Percentiles rank a stretch among this genome's conserved stretches.
Conservation (phyloP, 352 stramenopile genomes). For the Pythium angustatum region DNA sequence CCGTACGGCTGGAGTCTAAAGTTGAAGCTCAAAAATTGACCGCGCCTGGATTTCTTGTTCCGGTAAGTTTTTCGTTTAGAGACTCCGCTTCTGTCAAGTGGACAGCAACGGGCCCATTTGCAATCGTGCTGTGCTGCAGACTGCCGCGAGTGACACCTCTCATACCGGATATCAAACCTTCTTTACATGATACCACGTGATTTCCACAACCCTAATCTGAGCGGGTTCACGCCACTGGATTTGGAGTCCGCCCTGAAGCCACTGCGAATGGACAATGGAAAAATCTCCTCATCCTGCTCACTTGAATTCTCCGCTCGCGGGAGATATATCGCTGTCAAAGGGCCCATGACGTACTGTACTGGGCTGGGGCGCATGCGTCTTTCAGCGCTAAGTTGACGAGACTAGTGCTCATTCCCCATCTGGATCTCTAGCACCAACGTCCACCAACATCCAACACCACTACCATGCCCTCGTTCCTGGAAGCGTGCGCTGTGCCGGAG, state of each 20-base stretch:
- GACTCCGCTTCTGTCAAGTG: neutral
- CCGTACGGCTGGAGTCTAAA: neutral
- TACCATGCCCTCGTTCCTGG: slow-evolving; percentile 9
- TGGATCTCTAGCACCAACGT: neutral
- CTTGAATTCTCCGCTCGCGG: neutral
- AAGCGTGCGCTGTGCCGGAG: neutral
- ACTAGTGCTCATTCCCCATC: slow-evolving; percentile 1
- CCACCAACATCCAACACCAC: neutral
- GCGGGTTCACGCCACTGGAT: slow-evolving; percentile 7
- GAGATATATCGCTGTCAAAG: slow-evolving; percentile 2
- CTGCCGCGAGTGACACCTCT: no score
- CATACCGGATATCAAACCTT: no score
- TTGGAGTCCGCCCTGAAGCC: slow-evolving; percentile 1
- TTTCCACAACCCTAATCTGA: slow-evolving; percentile 2
- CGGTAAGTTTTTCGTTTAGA: neutral
- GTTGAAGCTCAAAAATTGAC: neutral
- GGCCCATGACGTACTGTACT: neutral
- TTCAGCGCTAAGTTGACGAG: neutral
- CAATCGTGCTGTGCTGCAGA: no score
- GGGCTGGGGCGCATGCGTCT: neutral
- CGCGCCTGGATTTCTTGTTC: neutral
- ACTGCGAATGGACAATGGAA: slow-evolving; percentile 12
- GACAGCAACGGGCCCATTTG: neutral
- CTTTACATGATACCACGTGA: no score
- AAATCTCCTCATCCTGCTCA: neutral